Conservation (phyloP, 805 yeast genomes). For the Komagataella pastoris region DNA sequence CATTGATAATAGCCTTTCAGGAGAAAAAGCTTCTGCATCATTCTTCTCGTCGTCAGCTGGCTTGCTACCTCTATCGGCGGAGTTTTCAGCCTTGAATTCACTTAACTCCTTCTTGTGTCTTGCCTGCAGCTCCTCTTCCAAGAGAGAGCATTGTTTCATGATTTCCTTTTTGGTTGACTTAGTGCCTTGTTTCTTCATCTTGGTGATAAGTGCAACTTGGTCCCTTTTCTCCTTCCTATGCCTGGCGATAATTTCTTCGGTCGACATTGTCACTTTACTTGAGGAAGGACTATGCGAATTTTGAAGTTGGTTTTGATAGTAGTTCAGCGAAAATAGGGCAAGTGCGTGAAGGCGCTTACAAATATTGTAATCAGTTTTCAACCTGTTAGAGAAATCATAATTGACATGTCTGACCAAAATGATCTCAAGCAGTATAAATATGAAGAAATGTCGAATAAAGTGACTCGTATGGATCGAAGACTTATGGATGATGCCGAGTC, state of each 20-base stretch:
- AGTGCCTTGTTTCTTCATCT: constrained; percentile 72
- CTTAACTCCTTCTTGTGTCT: constrained; percentile 43
- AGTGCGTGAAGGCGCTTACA: not conserved
- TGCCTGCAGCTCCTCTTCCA: constrained; percentile 41
- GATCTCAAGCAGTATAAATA: constrained; percentile 29
- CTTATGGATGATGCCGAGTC: constrained; percentile 27
- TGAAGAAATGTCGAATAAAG: constrained; percentile 71
- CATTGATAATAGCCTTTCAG: constrained; percentile 55
- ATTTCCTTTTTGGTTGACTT: constrained; percentile 67
- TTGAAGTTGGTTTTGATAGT: not conserved
- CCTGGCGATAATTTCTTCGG: constrained; percentile 38
- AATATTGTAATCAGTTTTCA: not conserved
- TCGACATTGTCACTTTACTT: constrained; percentile 2
- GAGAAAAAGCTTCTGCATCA: constrained; percentile 40
- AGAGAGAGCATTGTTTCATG: constrained; percentile 37
- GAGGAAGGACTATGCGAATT: not conserved
- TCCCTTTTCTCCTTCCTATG: constrained; percentile 64
- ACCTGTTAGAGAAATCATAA: not conserved
- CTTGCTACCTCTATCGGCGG: constrained; percentile 1
- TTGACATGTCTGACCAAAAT: not conserved
- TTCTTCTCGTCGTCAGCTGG: constrained; percentile 12
- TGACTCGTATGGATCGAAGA: constrained; percentile 43
- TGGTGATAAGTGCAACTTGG: constrained; percentile 52
- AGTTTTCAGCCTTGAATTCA: constrained; percentile 1
- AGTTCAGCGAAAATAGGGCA: not conserved